Evolutionary conservation across 495 filamentous ascomycete species (phyloP).

Genomic region (Hypoxylon rickii): DNA sequence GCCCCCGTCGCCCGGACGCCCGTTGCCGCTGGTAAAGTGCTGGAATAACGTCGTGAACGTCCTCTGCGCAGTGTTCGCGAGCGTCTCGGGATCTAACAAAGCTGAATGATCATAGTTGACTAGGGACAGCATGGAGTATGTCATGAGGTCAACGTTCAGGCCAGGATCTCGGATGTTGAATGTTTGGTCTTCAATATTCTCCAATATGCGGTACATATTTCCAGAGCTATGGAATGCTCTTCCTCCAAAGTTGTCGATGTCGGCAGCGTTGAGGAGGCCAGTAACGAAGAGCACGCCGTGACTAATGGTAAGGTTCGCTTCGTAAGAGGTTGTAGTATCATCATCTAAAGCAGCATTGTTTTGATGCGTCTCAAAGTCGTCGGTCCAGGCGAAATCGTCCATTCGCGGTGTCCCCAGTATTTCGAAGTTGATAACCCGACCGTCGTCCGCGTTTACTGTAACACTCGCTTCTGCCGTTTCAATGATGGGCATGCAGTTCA

Average conservation of each 20-base stretch:
- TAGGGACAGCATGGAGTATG: constrained; percentile 42
- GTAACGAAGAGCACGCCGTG: constrained; percentile 43
- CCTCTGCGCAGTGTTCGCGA: constrained; percentile 28
- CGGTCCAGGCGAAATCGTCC: constrained; percentile 29
- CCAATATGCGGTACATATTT: not conserved
- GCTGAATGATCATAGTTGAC: constrained; percentile 36
- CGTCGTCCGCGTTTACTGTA: constrained; percentile 37
- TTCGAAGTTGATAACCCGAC: constrained; percentile 36
- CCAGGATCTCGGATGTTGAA: constrained; percentile 45
- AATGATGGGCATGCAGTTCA: constrained; percentile 44
- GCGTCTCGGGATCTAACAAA: constrained; percentile 32
- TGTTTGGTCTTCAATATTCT: constrained; percentile 42
- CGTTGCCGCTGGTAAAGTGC: constrained; percentile 41
- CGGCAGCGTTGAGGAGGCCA: constrained; percentile 39
- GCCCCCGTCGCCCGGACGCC: constrained; percentile 32
- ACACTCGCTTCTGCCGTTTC: constrained; percentile 40
- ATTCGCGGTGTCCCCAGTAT: constrained; percentile 29
- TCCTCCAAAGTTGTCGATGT: constrained; percentile 9
- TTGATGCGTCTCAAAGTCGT: constrained; percentile 30
- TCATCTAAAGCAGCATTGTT: not conserved
- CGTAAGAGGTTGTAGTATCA: not conserved
- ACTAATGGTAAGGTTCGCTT: constrained; percentile 23
- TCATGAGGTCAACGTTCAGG: constrained; percentile 48
- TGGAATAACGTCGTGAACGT: constrained; percentile 47
- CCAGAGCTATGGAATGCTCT: constrained; percentile 1